Evolutionary conservation across 768 basidiomycete species (phyloP).

Genomic region (Flagelloscypha sp.): DNA sequence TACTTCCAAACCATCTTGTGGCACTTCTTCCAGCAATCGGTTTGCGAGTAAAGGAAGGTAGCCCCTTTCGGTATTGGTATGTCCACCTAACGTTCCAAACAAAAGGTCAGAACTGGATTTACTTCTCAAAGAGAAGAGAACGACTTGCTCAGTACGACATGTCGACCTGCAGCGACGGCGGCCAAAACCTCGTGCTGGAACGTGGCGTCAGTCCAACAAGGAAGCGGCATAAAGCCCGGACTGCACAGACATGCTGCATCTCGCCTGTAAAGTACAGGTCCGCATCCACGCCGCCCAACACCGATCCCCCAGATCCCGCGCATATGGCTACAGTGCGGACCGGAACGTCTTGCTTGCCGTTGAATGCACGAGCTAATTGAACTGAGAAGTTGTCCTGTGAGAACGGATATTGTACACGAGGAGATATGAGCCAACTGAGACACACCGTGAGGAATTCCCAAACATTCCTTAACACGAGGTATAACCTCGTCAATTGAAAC

Average conservation of each 20-base stretch:
- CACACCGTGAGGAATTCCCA: conserved; percentile 54
- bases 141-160: conserved; percentile 76
- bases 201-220: conserved; percentile 11
- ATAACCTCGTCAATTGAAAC: conserved; percentile 55
- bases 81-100: conserved; percentile 49
- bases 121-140: conserved; percentile 1
- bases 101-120: conserved; percentile 3
- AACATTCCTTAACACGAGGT: conserved; percentile 58
- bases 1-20: conserved; percentile 43
- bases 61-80: conserved; percentile 92
- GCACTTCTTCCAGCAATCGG: conserved; percentile 50
- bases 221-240: conserved; percentile 6
- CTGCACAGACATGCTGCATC: conserved; percentile 67
- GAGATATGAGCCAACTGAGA: conserved; percentile 9
- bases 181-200: conserved; percentile 81
- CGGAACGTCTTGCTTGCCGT: conserved; percentile 22
- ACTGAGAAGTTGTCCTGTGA: conserved; percentile 32
- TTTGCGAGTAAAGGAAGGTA: conserved; percentile 72
- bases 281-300: conserved; percentile 63
- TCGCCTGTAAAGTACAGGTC: conserved; percentile 93
- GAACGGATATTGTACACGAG: conserved; percentile 9
- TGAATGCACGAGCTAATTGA: conserved; percentile 53
- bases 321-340: conserved; percentile 75
- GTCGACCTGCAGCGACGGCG: conserved; percentile 62
- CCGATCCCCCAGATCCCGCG: conserved; percentile 80